phyloP scores from a whole-genome alignment of 768 basidiomycete genomes.

The Hericium erinaceus region DNA sequence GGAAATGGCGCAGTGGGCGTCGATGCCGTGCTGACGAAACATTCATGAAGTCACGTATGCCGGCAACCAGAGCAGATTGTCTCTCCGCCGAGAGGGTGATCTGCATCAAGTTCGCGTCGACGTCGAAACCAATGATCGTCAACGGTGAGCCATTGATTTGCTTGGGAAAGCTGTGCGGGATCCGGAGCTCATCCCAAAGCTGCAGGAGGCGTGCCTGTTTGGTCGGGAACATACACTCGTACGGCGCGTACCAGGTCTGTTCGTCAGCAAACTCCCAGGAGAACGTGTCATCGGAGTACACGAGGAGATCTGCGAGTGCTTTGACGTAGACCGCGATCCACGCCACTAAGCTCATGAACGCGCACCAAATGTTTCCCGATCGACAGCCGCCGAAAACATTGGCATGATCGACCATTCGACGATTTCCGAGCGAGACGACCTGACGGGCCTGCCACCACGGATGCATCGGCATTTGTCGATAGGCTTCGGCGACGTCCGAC shows the following conservation, averaged over 20 bases:
- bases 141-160: slow-evolving; percentile 25
- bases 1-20: background rate
- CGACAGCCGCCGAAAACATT: too few species aligned
- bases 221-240: slow-evolving; percentile 19
- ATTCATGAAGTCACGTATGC: background rate
- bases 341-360: slow-evolving; percentile 21
- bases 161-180: slow-evolving; percentile 30
- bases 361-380: too few species aligned
- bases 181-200: slow-evolving; percentile 31
- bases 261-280: slow-evolving; percentile 14
- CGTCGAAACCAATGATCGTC: slow-evolving; percentile 22
- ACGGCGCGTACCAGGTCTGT: slow-evolving; percentile 22
- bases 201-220: slow-evolving; percentile 27
- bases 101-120: slow-evolving; percentile 28
- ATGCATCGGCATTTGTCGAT: too few species aligned
- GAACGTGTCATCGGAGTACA: slow-evolving; percentile 29
- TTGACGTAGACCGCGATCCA: slow-evolving; percentile 27
- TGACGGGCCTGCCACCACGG: too few species aligned
- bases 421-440: too few species aligned
- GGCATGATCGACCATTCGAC: too few species aligned
- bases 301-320: slow-evolving; percentile 14
- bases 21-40: background rate
- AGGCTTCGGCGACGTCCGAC: too few species aligned
- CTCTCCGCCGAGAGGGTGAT: slow-evolving; percentile 22
- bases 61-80: background rate